These are phyloP conservation scores for Fusarium udum DNA, from an alignment of 2,329 filamentous ascomycete genomes.

Conservation along the genomic window DNA sequence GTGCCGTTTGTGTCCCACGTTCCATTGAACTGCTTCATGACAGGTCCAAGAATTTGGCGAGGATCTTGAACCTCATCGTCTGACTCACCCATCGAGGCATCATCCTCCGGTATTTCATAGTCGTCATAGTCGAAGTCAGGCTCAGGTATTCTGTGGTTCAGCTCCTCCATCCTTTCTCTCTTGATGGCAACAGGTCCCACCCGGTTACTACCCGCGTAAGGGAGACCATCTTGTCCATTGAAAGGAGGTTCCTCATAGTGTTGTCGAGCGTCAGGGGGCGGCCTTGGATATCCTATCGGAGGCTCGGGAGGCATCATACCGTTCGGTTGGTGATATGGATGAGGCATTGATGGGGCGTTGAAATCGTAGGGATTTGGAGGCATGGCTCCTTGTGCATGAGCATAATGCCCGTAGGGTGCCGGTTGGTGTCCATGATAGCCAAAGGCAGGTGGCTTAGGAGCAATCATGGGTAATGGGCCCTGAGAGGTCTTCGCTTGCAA, in stretches of 20 bases:
- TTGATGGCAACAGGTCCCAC: slow-evolving; percentile 1
- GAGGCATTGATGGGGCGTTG: slow-evolving; percentile 20
- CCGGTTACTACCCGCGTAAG: slow-evolving; percentile 18
- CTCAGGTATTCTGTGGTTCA: slow-evolving; percentile 3
- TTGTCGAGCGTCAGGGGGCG: slow-evolving; percentile 24
- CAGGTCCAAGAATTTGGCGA: slow-evolving; percentile 46
- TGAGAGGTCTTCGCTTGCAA: slow-evolving; percentile 52
- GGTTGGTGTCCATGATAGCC: slow-evolving; percentile 39
- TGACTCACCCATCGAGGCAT: slow-evolving; percentile 69
- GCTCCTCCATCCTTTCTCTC: slow-evolving; percentile 20
- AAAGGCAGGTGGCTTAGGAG: slow-evolving; percentile 60
- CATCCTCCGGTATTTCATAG: slow-evolving; percentile 59
- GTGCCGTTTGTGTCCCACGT: slow-evolving; percentile 49
- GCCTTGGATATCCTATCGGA: slow-evolving; percentile 20
- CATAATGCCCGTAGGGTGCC: slow-evolving; percentile 27
- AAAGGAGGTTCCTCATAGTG: slow-evolving; percentile 23
- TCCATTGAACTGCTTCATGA: slow-evolving; percentile 50
- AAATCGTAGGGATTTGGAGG: slow-evolving; percentile 34
- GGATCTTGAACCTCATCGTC: slow-evolving; percentile 64
- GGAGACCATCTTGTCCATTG: slow-evolving; percentile 10
- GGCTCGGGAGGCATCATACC: slow-evolving; percentile 21
- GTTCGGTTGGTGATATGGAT: slow-evolving; percentile 25
- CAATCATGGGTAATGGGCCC: slow-evolving; percentile 55
- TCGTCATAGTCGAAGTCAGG: slow-evolving; percentile 41
- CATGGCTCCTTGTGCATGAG: slow-evolving; percentile 23